Percentiles rank a stretch among this genome's conserved stretches.
Evolutionary conservation across 2,329 filamentous ascomycete genomes (phyloP).

Genomic region (Intubia oerlemansii): DNA sequence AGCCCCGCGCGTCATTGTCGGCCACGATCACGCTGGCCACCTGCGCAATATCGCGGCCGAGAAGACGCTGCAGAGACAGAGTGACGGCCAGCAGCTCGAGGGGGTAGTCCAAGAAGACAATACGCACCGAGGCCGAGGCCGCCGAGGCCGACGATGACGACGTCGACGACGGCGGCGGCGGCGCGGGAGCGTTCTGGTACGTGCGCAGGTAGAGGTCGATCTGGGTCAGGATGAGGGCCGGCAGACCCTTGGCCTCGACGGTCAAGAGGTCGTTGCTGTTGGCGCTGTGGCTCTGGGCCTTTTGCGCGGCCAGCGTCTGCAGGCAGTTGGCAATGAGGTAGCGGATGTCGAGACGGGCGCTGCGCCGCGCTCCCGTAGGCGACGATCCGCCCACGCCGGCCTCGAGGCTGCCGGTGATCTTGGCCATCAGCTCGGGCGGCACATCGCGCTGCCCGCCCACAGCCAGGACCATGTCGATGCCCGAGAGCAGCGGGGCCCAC

Average conservation of each 20-base stretch:
- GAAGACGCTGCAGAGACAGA: constrained; percentile 32
- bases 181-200: constrained; percentile 17
- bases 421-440: constrained; percentile 23
- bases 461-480: constrained; percentile 36
- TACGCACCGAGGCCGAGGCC: constrained; percentile 25
- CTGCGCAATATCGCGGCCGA: constrained; percentile 34
- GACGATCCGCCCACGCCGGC: constrained; percentile 27
- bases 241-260: constrained; percentile 19
- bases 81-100: constrained; percentile 33
- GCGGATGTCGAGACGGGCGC: constrained; percentile 37
- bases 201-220: constrained; percentile 35
- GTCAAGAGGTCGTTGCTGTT: neutral
- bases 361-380: constrained; percentile 22
- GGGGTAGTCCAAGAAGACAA: constrained; percentile 38
- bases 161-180: neutral
- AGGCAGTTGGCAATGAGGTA: constrained; percentile 39
- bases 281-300: neutral
- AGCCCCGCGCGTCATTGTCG: neutral
- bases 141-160: neutral
- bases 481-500: constrained; percentile 30
- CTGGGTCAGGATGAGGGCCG: constrained; percentile 35
- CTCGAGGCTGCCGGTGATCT: constrained; percentile 30
- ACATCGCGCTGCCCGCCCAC: constrained; percentile 35
- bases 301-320: constrained; percentile 31
- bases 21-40: constrained; percentile 29